A percentile compares a stretch with the other conserved stretches of the same genome.
These are phyloP conservation scores for Exsudoporus frostii DNA, from an alignment of 768 basidiomycete genomes.

Conservation along the genomic window DNA sequence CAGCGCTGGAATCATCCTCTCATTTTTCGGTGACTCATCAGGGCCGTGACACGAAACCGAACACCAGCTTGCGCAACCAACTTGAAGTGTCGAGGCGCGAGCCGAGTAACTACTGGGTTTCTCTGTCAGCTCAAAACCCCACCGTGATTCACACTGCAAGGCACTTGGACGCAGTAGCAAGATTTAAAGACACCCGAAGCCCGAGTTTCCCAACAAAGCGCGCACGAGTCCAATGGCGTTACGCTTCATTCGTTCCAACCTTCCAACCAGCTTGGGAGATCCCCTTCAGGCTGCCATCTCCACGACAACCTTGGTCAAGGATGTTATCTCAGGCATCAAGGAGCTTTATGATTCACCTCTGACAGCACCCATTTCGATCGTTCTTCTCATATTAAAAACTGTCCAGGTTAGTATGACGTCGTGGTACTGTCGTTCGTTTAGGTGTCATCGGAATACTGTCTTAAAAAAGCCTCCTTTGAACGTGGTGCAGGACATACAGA, in stretches of 20 bases:
- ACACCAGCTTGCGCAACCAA: background rate
- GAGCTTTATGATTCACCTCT: no score
- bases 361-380: constrained; percentile 36
- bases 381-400: constrained; percentile 44
- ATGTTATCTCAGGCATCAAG: no score
- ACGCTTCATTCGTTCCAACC: constrained; percentile 27
- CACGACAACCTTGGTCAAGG: constrained; percentile 29
- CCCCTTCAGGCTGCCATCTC: constrained; percentile 31
- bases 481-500: constrained; percentile 26
- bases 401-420: constrained; percentile 35
- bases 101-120: no score
- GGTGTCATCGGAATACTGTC: background rate
- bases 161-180: background rate
- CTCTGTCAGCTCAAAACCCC: background rate
- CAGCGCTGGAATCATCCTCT: no score
- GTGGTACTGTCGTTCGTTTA: background rate
- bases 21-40: no score
- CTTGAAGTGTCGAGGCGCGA: background rate
- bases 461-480: background rate
- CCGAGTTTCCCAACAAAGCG: background rate
- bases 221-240: constrained; percentile 28
- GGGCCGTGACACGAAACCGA: no score
- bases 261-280: constrained; percentile 18
- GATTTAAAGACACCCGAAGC: background rate
- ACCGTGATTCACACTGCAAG: background rate